These are phyloP conservation scores for Macaranga tanarius DNA, from an alignment of 441 rosid genomes.

Conservation along the genomic window DNA sequence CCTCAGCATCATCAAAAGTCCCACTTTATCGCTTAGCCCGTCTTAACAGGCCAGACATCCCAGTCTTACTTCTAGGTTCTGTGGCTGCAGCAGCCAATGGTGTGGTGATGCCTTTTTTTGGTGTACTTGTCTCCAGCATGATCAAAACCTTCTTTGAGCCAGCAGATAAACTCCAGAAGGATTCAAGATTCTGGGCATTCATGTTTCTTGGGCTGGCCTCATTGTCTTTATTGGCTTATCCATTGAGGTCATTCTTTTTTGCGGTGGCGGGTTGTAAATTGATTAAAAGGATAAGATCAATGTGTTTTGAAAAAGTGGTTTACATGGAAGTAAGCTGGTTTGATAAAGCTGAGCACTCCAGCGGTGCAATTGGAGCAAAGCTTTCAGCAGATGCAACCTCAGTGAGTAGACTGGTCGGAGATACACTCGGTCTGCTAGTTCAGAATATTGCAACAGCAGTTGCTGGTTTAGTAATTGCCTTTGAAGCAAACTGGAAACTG, in stretches of 20 bases:
- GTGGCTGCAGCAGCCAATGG: conserved; percentile 48
- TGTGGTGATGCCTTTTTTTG: conserved; percentile 50
- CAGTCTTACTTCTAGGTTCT: conserved; percentile 43
- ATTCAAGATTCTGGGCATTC: conserved; percentile 56
- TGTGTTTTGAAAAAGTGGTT: conserved; percentile 75
- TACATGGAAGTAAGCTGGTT: conserved; percentile 75
- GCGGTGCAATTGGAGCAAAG: conserved; percentile 65
- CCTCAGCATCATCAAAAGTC: conserved; percentile 25
- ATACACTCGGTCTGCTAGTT: conserved; percentile 48
- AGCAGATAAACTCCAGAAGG: conserved; percentile 40
- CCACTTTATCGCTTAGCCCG: conserved; percentile 50
- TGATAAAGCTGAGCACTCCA: conserved; percentile 57
- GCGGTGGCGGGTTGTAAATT: conserved; percentile 60
- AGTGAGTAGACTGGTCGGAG: conserved; percentile 54
- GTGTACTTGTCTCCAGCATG: conserved; percentile 45
- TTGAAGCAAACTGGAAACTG: conserved; percentile 61
- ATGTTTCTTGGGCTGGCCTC: conserved; percentile 46
- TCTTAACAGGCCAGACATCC: conserved; percentile 63
- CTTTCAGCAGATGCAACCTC: conserved; percentile 67
- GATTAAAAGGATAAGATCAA: conserved; percentile 48
- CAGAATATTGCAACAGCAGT: conserved; percentile 49
- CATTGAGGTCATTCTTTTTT: conserved; percentile 49
- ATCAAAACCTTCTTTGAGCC: conserved; percentile 55
- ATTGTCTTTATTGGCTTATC: conserved; percentile 38
- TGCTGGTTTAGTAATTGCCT: conserved; percentile 63